Evolutionary conservation across 257 asterid species (phyloP), one percentile per base, ranked within the genome.

Genomic region (Euphrasia confusa): DNA sequence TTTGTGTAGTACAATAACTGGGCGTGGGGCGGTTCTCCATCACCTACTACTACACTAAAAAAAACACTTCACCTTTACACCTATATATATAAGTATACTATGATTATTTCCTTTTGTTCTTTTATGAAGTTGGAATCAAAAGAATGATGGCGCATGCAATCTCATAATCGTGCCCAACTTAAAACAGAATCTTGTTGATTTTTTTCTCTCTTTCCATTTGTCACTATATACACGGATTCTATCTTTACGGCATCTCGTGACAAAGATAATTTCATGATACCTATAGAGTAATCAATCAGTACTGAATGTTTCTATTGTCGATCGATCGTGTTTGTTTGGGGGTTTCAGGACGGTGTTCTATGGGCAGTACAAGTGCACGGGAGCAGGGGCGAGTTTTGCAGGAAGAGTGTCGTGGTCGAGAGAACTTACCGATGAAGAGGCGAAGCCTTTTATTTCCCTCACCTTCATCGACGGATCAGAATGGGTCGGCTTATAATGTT

Each of bases 341-440:
- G n/a, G 50, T 56, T 39, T 68, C 78, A 91, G 98, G 92, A 91
- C 98, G 50, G 98, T 88, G 45, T 91, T 88, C 47, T 91, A 84
- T 57, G 98, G 98, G 75, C 98, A 91, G 68, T 91, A 91, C 78
- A 91, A 86, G 66, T 91, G 98, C 76, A 82, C 73, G 4, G 98
- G 98, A 64, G 68, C 80, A 56, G 98, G 98, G 64, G 95, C 96
- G 47, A 84, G 60, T 64, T 88, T 75, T 83, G 97, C 97, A 50
- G 98, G 95, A 63, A 80, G 98, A 79, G 97, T 91, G 35, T 71
- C 98, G 55, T 88, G 98, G 98, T 84, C 90, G 0, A 84, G 95
- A 74, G 98, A 91, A 54, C 77, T 91, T 0, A 91, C 95, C 13
- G 87, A 88, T 45, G 83, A 86, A 75, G 95, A 88, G 81, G 96